Evolutionary conservation across 148 eudicot genomes (phyloP), one percentile per base, ranked within the genome.

Genomic region (Gaultheria prostrata): DNA sequence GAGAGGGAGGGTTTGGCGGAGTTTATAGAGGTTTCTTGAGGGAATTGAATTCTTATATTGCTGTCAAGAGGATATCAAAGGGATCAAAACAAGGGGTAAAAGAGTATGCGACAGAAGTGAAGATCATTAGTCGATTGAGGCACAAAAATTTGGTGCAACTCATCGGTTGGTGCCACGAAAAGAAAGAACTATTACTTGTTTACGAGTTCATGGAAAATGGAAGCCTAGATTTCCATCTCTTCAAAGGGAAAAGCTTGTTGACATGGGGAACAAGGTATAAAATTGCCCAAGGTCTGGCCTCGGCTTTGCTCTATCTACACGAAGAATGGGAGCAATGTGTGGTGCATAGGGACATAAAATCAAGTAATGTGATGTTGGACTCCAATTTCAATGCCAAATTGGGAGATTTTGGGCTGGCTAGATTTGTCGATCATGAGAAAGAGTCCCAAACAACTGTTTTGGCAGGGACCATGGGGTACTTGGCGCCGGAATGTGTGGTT

Each of bases 131-230:
- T 46, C 80, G 61, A 48, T 76, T 90, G 77, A 88, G 92, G 51
- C 92, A 90, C 13, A 86, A 61, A 69, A 90, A 90, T 46, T 79
- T 90, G 63, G 92, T 90, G 50, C 84, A 76, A 20, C 88, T 86
- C 76, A 81, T 80, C 2, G 88, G 86, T 76, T 87, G 86, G 86
- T 87, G 88, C 79, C 88, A 84, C 4, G 86, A 87, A 51, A 73
- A 71, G 77, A 69, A 54, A n/a, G 86, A 87, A 8, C 39, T 87
- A 8, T 33, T 87, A 10, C 86, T 87, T 71, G 84, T 87, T 43
- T 87, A 87, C 1, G 86, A 87, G 78, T 87, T 67, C 39, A 76
- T 87, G 86, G 51, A 80, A n/a, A 87, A 87, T 59, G 81, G 67
- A 2, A 87, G 88, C 84, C 50, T 87, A 75, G 84, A 87, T 77